Evolutionary conservation across 768 basidiomycete genomes (phyloP), one percentile per base, ranked within the genome.

Genomic region (Mycena rebaudengoi): DNA sequence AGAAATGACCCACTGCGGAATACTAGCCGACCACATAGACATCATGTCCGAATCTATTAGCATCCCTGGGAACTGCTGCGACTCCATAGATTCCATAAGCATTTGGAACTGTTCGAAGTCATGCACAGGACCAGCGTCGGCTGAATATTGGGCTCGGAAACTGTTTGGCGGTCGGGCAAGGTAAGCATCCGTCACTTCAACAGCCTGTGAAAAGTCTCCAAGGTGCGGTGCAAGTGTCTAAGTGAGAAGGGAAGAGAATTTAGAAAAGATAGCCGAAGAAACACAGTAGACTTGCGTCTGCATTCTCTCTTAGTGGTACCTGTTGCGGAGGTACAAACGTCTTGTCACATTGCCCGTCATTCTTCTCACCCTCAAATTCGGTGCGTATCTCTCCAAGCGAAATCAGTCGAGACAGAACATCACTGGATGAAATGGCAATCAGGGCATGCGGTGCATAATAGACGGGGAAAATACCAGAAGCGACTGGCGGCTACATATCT

Each of bases 21-120:
- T 88, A 87, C 25, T 86, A 51, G 77, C 80, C 16, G 86, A 85
- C 89, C 88, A 91, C 85, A 89, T 87, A 13, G 81, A 80, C 67
- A 89, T 80, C 46, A 83, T 84, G 60, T 86, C 85, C 54, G 78
- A 74, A 65, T 88, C 66, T 21, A 64, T 26, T 74, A 73, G 68
- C 25, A 74, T 66, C 35, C 71, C 69, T 2, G 68, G 45, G 30
- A 67, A 23, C 56, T 72, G 65, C 57, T 62, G 60, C 7, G 69
- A 73, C 63, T 71, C 53, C 60, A 75, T 66, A 30, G 69, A 73
- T 64, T 71, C 53, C 60, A 75, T 66, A 30, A 64, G 73, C 37
- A 76, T 57, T n/a, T n/a, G n/a, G 32, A 74, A 71, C 69, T 68
- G 59, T 21, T 68, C 62, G 18, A 68, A 26, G 20, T 64, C 53